Percentiles rank a stretch among this genome's conserved stretches.
phyloP scores from a whole-genome alignment of 73 alveolate species.

The Uronychia setigera region DNA sequence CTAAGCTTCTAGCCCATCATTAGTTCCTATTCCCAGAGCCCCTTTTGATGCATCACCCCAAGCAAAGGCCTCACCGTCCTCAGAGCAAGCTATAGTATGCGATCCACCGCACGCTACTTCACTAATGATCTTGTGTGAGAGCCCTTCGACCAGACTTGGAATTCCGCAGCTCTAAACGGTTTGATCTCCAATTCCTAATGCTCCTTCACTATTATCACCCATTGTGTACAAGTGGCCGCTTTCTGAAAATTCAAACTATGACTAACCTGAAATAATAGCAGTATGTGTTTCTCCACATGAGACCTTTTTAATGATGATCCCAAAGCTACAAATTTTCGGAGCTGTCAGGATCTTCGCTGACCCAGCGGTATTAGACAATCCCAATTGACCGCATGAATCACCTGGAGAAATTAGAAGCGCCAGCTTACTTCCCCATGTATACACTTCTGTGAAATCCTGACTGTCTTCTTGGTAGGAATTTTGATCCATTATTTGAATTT shows the following conservation, averaged over 20 bases:
- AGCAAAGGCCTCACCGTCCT: conserved; percentile 72
- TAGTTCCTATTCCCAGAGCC: conserved; percentile 56
- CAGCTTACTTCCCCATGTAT: background rate
- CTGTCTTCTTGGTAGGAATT: no score
- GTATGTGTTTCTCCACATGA: conserved; percentile 47
- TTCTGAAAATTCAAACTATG: background rate
- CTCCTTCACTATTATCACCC: conserved; percentile 56
- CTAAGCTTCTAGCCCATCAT: conserved; percentile 12
- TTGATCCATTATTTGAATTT: no score
- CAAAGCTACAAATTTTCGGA: conserved; percentile 47
- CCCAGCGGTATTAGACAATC: conserved; percentile 18
- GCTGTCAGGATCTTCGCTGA: conserved; percentile 3
- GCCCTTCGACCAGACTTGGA: conserved; percentile 59
- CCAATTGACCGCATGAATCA: conserved; percentile 36
- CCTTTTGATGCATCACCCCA: conserved; percentile 82
- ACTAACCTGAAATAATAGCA: conserved; percentile 24
- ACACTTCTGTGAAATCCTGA: background rate
- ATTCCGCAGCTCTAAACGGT: conserved; percentile 23
- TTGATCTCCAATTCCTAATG: conserved; percentile 45
- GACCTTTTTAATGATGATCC: conserved; percentile 22
- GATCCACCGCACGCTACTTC: conserved; percentile 84
- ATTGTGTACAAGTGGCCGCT: conserved; percentile 62
- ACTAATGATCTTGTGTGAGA: conserved; percentile 40
- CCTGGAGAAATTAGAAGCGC: background rate
- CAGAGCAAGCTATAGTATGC: conserved; percentile 79